Percentiles rank a stretch among this genome's conserved stretches.
phyloP scores from a whole-genome alignment of 345 rosid genomes.

The Odontarrhena argentea region DNA sequence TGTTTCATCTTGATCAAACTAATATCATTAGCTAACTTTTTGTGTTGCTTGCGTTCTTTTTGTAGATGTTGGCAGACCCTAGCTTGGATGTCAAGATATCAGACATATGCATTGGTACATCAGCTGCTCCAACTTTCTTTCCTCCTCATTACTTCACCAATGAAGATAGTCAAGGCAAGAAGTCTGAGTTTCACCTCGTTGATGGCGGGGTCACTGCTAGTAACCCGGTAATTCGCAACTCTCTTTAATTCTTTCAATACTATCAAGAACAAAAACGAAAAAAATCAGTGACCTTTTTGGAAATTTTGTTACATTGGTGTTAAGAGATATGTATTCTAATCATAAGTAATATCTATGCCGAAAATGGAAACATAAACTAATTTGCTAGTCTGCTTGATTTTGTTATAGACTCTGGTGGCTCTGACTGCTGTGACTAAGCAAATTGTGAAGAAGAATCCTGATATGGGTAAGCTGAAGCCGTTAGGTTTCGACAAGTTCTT shows the following conservation, averaged over 20 bases:
- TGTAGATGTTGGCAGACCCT: constrained; percentile 43
- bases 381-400: neutral
- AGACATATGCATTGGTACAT: constrained; percentile 68
- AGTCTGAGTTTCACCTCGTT: constrained; percentile 60
- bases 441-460: constrained; percentile 52
- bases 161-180: constrained; percentile 46
- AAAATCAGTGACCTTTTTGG: no score
- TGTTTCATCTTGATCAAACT: constrained; percentile 2
- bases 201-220: constrained; percentile 73
- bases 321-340: no score
- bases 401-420: constrained; percentile 61
- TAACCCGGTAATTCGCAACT: constrained; percentile 54
- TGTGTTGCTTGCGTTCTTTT: neutral
- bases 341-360: no score
- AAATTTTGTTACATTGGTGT: no score
- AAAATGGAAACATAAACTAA: no score
- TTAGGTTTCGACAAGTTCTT: constrained; percentile 55
- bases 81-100: constrained; percentile 55
- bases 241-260: neutral
- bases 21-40: neutral
- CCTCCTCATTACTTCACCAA: constrained; percentile 62
- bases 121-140: constrained; percentile 74
- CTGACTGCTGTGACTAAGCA: constrained; percentile 62
- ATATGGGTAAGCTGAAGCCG: constrained; percentile 44
- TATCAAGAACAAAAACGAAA: neutral